Base-by-base conservation (phyloP, 768 basidiomycete genomes). In the Plicaturopsis crispa region DNA sequence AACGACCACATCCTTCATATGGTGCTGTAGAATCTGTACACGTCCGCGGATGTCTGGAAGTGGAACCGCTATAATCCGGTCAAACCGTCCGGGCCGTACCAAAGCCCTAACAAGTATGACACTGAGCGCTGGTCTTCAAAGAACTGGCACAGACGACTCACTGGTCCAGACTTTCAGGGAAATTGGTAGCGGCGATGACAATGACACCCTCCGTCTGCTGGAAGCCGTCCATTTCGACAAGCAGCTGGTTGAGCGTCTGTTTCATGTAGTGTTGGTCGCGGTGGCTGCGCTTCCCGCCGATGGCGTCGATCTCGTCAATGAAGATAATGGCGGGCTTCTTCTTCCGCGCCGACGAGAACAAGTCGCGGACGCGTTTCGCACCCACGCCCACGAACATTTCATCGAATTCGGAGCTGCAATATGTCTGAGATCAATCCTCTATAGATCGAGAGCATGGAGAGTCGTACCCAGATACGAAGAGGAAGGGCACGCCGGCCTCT, bases 191-290 rank as follows among this genome's bases (percentile, higher is more conserved):
- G 22, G 87, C 93, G 41, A 97, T 89, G 44, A 97, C 86, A 42
- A 98, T 91, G 47, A 99, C 78, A 19, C 92, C 94, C 59, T 98
- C 91, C 20, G 72, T 78, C 56, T 92, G 88, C 55, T 83, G 69
- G 68, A 99, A 99, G 2, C 96, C 96, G 52, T 99, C 96, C 75
- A 98, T 84, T 59, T 99, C 96, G 28, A 93, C 89, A 36, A 99
- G 72, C 12, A 99, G 73, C 60, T 98, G 94, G 52, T 99, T 99
- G 33, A 99, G 70, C 0, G 96, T 92, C 59, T 90, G 88, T 50
- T 89, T 90, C 80, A 88, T 78, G 62, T 89, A 87, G 52, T 86
- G 83, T 59, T 91, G 83, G 46, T 89, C 84, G 41, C 84, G 75
- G 43, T 73, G 77, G 49, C 77, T 84, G 32, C 92, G 80, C 60